Evolutionary conservation across 2,329 filamentous ascomycete species (phyloP).

Genomic region (Colletotrichum liriopes): DNA sequence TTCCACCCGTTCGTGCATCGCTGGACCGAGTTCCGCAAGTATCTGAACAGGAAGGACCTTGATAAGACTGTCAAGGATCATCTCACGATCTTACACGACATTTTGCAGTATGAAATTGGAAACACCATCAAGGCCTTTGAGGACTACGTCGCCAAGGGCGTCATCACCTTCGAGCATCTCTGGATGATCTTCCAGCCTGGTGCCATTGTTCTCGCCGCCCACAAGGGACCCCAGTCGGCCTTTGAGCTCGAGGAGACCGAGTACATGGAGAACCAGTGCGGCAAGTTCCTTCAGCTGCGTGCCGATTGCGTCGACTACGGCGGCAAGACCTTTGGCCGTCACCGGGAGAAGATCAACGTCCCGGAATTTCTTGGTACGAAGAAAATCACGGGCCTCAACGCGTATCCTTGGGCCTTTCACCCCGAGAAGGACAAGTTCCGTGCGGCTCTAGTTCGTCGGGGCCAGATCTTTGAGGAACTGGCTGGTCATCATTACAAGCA

Average conservation of each 20-base stretch:
- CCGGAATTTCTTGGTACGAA: constrained; percentile 60
- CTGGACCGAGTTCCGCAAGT: constrained; percentile 66
- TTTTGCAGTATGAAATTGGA: constrained; percentile 66
- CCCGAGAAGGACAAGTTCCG: constrained; percentile 55
- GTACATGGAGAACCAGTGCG: constrained; percentile 56
- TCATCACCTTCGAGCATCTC: constrained; percentile 67
- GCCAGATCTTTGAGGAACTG: constrained; percentile 61
- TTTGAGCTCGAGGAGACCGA: constrained; percentile 56
- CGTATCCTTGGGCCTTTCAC: constrained; percentile 63
- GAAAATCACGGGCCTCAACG: constrained; percentile 59
- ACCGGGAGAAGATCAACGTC: constrained; percentile 54
- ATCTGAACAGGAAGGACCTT: constrained; percentile 57
- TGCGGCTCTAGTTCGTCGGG: constrained; percentile 56
- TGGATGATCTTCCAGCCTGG: constrained; percentile 70
- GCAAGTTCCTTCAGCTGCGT: constrained; percentile 56
- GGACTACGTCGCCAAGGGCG: constrained; percentile 68
- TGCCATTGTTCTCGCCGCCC: constrained; percentile 56
- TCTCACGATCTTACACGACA: constrained; percentile 61
- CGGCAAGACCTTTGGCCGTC: constrained; percentile 63
- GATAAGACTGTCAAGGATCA: constrained; percentile 64
- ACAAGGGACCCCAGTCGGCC: constrained; percentile 57
- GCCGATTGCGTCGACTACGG: constrained; percentile 64
- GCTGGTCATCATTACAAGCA: constrained; percentile 65
- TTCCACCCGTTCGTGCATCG: constrained; percentile 78
- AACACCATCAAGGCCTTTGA: constrained; percentile 64